These are phyloP conservation scores for Leccinum brunneo-olivaceum DNA, from an alignment of 1,284 basidiomycete genomes.

Conservation along the genomic window DNA sequence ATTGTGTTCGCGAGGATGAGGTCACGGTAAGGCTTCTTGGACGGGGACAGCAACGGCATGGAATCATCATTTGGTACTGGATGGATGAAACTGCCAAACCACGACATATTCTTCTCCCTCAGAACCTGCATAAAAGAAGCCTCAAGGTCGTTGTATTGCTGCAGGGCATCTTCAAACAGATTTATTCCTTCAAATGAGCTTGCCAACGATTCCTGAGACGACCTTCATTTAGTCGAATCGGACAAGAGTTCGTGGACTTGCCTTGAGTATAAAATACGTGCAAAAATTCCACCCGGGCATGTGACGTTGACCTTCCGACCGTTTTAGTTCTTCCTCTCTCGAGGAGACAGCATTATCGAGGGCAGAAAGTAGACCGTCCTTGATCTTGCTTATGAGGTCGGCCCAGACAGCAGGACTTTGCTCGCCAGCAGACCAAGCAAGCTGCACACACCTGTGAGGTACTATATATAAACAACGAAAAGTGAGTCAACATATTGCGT, in stretches of 20 bases:
- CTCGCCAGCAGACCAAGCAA: conserved; percentile 60
- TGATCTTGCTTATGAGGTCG: conserved; percentile 83
- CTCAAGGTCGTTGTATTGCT: conserved; percentile 91
- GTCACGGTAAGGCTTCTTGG: conserved; percentile 83
- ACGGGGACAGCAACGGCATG: conserved; percentile 69
- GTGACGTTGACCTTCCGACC: conserved; percentile 78
- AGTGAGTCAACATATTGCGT: conserved; percentile 18
- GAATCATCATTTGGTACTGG: conserved; percentile 74
- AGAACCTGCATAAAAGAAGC: conserved; percentile 75
- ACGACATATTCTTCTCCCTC: conserved; percentile 78
- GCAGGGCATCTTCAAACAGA: conserved; percentile 82
- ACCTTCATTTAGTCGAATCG: not conserved
- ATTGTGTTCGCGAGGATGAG: conserved; percentile 88
- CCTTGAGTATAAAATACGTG: conserved; percentile 93
- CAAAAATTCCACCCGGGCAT: conserved; percentile 97
- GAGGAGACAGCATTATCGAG: conserved; percentile 77
- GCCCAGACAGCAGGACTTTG: conserved; percentile 84
- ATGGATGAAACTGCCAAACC: conserved; percentile 82
- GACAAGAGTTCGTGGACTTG: conserved; percentile 26
- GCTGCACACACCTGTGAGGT: conserved; percentile 65
- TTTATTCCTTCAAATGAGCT: conserved; percentile 88
- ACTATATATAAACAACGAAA: conserved; percentile 16
- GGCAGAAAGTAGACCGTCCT: conserved; percentile 78
- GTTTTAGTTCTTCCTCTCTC: conserved; percentile 82
- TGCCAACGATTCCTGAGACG: conserved; percentile 82